Conservation (phyloP, 495 filamentous ascomycete species). For the Daldinia decipiens region DNA sequence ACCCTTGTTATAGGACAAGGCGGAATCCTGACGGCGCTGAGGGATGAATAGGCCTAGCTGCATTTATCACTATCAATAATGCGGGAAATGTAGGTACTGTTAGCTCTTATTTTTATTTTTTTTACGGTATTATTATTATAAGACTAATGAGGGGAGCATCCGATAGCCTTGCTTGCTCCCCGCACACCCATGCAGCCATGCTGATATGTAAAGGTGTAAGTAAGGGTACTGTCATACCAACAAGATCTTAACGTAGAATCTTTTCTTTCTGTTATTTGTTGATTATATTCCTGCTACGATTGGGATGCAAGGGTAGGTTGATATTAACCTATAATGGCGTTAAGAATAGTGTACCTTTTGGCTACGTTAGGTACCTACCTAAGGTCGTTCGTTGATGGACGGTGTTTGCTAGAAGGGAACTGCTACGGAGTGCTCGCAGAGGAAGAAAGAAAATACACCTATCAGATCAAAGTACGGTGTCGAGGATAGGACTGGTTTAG, state of each 20-base stretch:
- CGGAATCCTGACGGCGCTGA: slow-evolving; percentile 13
- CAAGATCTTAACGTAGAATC: too few relatives aligned
- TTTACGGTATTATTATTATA: neutral
- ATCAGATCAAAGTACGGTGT: neutral
- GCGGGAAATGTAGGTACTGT: neutral
- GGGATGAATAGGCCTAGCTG: slow-evolving; percentile 15
- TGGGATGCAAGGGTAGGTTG: too few relatives aligned
- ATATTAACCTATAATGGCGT: neutral
- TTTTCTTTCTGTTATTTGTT: too few relatives aligned
- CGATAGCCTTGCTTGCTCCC: neutral
- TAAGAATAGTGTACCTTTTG: neutral
- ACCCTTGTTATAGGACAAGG: slow-evolving; percentile 15
- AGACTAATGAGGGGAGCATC: neutral
- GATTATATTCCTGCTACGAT: too few relatives aligned
- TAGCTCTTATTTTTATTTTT: neutral
- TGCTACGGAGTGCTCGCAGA: too few relatives aligned
- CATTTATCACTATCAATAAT: slow-evolving; percentile 6
- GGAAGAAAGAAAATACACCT: too few relatives aligned
- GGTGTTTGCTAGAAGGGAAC: too few relatives aligned
- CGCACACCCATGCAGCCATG: neutral
- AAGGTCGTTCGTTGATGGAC: too few relatives aligned
- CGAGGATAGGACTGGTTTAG: neutral
- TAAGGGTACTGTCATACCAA: neutral
- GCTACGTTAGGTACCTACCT: neutral
- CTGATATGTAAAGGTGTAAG: neutral